Evolutionary conservation across 441 rosid genomes (phyloP), one percentile per base, ranked within the genome.

Genomic region (Gossypium schwendimanii): DNA sequence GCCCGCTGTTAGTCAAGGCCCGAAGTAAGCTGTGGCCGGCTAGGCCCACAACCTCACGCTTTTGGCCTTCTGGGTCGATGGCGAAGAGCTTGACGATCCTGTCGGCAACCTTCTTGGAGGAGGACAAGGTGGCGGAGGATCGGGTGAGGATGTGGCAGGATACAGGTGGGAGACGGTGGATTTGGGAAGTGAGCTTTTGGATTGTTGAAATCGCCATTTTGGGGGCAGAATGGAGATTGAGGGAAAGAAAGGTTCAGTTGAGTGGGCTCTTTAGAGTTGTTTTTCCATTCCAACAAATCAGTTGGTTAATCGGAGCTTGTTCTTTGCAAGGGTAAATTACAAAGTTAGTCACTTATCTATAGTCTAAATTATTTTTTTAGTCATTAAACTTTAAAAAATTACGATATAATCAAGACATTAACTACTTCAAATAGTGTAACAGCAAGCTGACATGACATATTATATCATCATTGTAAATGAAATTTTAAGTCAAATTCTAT

Each of bases 1-100:
- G 77, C 7, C 94, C 89, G 53, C 76, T 69, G 79, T 89, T 87
- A 12, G 87, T 74, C 12, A 94, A 83, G 20, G 94, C 89, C 58
- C 89, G 86, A 47, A 94, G 91, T 31, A 92, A 93, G n/a, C 93
- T 89, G 28, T 94, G 97, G 0, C 97, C 97, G 0, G 97, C 23
- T 17, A 94, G 90, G 10, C 96, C 97, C 1, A 87, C 39, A 71
- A 94, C 74, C 73, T 89, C 90, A 44, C 89, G 86, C 84, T 89
- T 94, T 80, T 76, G 39, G 7, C 97, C 97, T 33, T 89, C 91
- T n/a, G 74, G 78, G 58, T 91, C 96, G 76, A 94, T 84, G 11
- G 97, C 94, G n/a, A 80, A 87, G 62, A 92, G 88, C 80, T 89
- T 91, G 36, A 94, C 98, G 84, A 94, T 85, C 76, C 92, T 84